phyloP scores from a whole-genome alignment of 805 yeast genomes.

The Yarrowia porcina region DNA sequence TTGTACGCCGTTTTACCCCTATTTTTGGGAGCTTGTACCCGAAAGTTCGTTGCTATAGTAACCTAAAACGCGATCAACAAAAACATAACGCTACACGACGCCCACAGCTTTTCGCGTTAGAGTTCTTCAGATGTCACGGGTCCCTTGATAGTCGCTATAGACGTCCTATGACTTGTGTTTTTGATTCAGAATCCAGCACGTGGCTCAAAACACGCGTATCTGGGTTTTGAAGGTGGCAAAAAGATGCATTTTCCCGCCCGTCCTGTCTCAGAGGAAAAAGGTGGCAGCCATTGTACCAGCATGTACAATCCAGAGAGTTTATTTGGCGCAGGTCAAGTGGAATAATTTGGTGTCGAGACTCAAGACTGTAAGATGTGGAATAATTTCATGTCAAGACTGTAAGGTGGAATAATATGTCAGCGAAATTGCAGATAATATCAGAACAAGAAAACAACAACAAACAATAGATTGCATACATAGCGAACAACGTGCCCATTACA shows the following conservation, averaged over 20 bases:
- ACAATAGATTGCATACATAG: background rate
- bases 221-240: background rate
- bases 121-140: background rate
- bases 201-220: background rate
- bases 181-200: background rate
- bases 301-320: too few species aligned
- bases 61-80: constrained; percentile 4
- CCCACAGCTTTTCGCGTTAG: constrained; percentile 2
- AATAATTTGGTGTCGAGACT: too few species aligned
- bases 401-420: background rate
- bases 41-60: background rate
- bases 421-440: background rate
- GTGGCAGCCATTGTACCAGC: background rate
- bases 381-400: too few species aligned
- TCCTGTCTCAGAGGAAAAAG: background rate
- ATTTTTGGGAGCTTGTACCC: background rate
- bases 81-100: constrained; percentile 8
- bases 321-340: too few species aligned
- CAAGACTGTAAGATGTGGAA: too few species aligned
- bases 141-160: background rate
- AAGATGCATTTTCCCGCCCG: background rate
- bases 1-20: constrained; percentile 24
- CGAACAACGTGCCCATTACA: background rate
- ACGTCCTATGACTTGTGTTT: background rate
- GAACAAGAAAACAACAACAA: background rate